phyloP scores from a whole-genome alignment of 345 rosid species.

The Mercurialis annua region DNA sequence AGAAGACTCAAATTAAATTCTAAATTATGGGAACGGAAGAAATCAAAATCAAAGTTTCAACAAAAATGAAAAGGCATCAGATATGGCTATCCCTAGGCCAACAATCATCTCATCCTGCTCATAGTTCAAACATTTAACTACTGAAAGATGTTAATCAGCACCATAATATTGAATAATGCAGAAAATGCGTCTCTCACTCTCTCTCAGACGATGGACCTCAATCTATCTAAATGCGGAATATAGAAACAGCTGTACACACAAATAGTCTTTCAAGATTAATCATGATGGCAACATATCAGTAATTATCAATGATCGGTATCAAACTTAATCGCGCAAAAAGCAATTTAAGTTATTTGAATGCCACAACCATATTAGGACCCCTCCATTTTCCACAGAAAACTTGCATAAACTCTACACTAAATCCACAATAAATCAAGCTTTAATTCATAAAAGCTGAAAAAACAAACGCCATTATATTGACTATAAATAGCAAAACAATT shows the following conservation, averaged over 20 bases:
- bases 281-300: neutral
- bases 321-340: conserved; percentile 6
- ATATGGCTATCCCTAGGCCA: neutral
- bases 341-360: neutral
- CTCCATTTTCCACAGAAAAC: no score
- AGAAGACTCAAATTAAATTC: neutral
- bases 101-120: neutral
- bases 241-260: neutral
- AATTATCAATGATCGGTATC: neutral
- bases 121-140: neutral
- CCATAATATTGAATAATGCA: neutral
- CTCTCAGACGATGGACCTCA: neutral
- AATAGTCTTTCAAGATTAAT: neutral
- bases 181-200: neutral
- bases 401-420: no score
- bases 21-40: neutral
- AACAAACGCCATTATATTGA: no score
- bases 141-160: neutral
- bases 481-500: no score
- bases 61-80: neutral
- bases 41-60: neutral
- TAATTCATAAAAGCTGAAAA: no score
- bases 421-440: no score
- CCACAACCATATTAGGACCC: no score
- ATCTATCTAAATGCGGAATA: neutral